phyloP scores from a whole-genome alignment of 2,329 filamentous ascomycete species.

The Cladosporium sp. region DNA sequence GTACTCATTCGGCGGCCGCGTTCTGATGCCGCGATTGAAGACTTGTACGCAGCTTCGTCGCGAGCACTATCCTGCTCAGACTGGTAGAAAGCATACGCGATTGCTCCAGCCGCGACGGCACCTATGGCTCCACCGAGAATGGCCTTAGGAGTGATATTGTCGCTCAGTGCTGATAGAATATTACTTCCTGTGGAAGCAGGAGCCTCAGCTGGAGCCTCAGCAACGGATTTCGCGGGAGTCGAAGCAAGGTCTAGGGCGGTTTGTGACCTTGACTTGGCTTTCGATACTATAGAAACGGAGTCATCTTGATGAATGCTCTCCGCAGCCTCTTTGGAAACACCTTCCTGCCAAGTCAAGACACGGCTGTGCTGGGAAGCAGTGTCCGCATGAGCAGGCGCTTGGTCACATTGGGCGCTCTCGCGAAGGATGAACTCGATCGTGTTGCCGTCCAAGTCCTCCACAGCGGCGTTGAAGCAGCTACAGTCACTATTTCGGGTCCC shows the following conservation, averaged over 20 bases:
- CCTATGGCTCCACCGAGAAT: slow-evolving; percentile 7
- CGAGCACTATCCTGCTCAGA: slow-evolving; percentile 46
- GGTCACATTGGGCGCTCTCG: slow-evolving; percentile 17
- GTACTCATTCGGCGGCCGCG: slow-evolving; percentile 1
- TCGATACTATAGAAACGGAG: not conserved
- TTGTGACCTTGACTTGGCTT: not conserved
- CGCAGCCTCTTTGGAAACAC: slow-evolving; percentile 1
- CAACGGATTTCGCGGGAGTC: not conserved
- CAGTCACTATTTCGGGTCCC: slow-evolving; percentile 47
- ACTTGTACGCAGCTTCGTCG: slow-evolving; percentile 34
- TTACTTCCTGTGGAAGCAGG: not conserved
- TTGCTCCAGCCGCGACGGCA: slow-evolving; percentile 3
- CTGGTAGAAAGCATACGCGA: slow-evolving; percentile 8
- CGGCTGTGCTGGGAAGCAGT: slow-evolving; percentile 2
- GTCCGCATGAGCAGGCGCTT: not conserved
- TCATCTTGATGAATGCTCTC: not conserved
- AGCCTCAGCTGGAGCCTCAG: not conserved
- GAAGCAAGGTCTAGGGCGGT: not conserved
- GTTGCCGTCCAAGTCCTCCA: slow-evolving; percentile 77
- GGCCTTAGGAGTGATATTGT: not conserved
- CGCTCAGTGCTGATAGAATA: not conserved
- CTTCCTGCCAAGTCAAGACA: slow-evolving; percentile 10
- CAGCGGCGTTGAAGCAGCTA: slow-evolving; percentile 56
- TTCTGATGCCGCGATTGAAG: slow-evolving; percentile 18
- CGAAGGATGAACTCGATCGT: slow-evolving; percentile 70